These are phyloP conservation scores for Citrus sinensis DNA, from an alignment of 345 rosid genomes.

Conservation along the genomic window DVS_A1.0 CM039163.1:3808501-3809000, in stretches of 20 bases:
- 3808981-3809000: slow-evolving; percentile 64
- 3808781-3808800: slow-evolving; percentile 83
- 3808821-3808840: slow-evolving; percentile 54
- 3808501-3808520: slow-evolving; percentile 36
- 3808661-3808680: slow-evolving; percentile 20
- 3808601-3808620: slow-evolving; percentile 29
- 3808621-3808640: slow-evolving; percentile 42
- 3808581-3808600: slow-evolving; percentile 29
- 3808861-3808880: not conserved
- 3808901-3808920: slow-evolving; percentile 86
- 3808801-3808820: slow-evolving; percentile 90
- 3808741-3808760: slow-evolving; percentile 83
- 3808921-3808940: slow-evolving; percentile 86
- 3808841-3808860: not conserved
- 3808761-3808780: slow-evolving; percentile 71
- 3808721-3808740: slow-evolving; percentile 87
- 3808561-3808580: slow-evolving; percentile 23
- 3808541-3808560: slow-evolving; percentile 17
- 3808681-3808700: slow-evolving; percentile 20
- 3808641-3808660: slow-evolving; percentile 19
- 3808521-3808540: slow-evolving; percentile 31
- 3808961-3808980: slow-evolving; percentile 81
- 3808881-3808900: slow-evolving; percentile 12
- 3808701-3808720: slow-evolving; percentile 32
- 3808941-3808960: slow-evolving; percentile 93